Conservation (phyloP, 108 stramenopile species). For the Cyclostephanos invisitatus region DNA sequence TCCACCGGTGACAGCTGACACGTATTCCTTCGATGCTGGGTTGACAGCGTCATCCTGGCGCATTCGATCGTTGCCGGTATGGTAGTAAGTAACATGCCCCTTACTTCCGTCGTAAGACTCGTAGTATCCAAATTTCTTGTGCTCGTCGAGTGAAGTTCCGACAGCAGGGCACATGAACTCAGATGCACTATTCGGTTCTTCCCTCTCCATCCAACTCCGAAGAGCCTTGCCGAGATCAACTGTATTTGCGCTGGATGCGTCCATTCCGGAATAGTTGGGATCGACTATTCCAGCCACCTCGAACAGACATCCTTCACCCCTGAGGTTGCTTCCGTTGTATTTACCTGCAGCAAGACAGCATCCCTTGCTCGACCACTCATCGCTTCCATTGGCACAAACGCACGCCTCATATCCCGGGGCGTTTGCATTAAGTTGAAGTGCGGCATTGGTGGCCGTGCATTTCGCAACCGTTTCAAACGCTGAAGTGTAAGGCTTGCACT, state of each 20-base stretch:
- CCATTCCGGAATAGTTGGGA: conserved; percentile 53
- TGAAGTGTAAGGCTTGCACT: conserved; percentile 54
- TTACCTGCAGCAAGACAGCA: conserved; percentile 53
- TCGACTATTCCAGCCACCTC: conserved; percentile 50
- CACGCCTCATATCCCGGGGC: conserved; percentile 38
- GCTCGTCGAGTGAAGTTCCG: conserved; percentile 37
- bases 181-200: conserved; percentile 32
- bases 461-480: conserved; percentile 46
- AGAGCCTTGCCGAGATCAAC: conserved; percentile 51
- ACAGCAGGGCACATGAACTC: conserved; percentile 49
- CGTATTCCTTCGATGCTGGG: conserved; percentile 11
- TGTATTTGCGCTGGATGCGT: conserved; percentile 29
- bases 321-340: conserved; percentile 27
- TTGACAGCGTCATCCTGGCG: conserved; percentile 44
- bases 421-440: conserved; percentile 31
- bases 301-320: conserved; percentile 47
- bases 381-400: conserved; percentile 46
- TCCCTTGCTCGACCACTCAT: conserved; percentile 50
- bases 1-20: conserved; percentile 34
- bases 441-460: conserved; percentile 40
- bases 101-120: conserved; percentile 39
- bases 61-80: conserved; percentile 52
- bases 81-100: conserved; percentile 40
- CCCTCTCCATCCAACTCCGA: conserved; percentile 40
- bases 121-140: conserved; percentile 35